Evolutionary conservation across 306 rosid species (phyloP).

Genomic region (Rubus parviflorus): DNA sequence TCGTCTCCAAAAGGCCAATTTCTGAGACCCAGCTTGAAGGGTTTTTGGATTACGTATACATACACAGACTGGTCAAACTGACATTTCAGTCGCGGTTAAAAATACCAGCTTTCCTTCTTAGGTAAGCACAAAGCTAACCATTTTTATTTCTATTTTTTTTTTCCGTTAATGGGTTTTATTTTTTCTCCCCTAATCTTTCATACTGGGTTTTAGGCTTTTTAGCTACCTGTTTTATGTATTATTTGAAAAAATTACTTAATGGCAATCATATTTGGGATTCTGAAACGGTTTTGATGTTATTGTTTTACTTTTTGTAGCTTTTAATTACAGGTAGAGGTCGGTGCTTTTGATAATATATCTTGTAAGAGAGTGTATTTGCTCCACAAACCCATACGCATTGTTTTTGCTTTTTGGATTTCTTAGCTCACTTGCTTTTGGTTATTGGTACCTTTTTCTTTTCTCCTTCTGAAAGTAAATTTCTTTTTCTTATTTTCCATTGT

Average conservation of each 20-base stretch:
- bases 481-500: not conserved
- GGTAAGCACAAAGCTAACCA: conserved; percentile 16
- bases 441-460: not conserved
- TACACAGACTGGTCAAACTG: not conserved
- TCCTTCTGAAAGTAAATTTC: not conserved
- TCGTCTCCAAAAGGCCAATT: conserved; percentile 14
- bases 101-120: conserved; percentile 11
- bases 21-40: conserved; percentile 14
- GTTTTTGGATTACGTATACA: not conserved
- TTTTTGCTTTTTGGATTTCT: not conserved
- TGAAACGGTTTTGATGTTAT: not conserved
- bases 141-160: not conserved
- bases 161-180: not conserved
- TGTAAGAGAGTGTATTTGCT: not conserved
- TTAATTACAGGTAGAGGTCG: conserved; percentile 7
- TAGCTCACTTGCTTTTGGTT: conserved; percentile 1
- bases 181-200: not conserved
- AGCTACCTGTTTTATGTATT: not conserved
- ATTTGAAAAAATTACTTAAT: not conserved
- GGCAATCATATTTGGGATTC: conserved; percentile 7
- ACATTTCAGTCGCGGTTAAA: conserved; percentile 1
- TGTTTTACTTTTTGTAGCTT: not conserved
- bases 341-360: conserved; percentile 17
- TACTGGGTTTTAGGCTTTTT: not conserved
- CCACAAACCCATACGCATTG: not conserved